These are phyloP conservation scores for Suillus clintonianus DNA, from an alignment of 768 basidiomycete genomes.

Conservation along the genomic window DNA sequence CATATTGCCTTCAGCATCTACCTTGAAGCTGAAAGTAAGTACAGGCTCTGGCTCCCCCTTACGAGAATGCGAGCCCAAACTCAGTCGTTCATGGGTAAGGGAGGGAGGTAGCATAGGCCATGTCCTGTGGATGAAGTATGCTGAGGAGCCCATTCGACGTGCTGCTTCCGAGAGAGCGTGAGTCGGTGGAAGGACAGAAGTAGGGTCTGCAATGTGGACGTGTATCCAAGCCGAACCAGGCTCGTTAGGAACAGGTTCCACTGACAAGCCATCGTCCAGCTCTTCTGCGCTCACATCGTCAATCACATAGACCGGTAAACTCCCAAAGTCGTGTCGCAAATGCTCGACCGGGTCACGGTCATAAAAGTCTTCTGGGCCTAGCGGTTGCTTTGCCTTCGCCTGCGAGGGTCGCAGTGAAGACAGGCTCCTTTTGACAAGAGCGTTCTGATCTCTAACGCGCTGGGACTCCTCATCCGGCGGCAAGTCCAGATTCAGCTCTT, in stretches of 20 bases:
- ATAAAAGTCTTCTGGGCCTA: conserved; percentile 69
- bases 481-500: conserved; percentile 32
- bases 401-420: conserved; percentile 10
- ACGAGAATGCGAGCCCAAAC: conserved; percentile 41
- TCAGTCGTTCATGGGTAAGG: conserved; percentile 51
- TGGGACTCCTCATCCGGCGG: conserved; percentile 27
- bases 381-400: conserved; percentile 27
- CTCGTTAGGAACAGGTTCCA: conserved; percentile 66
- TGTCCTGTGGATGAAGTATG: conserved; percentile 67
- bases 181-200: conserved; percentile 69
- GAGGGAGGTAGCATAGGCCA: conserved; percentile 73
- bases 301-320: conserved; percentile 80
- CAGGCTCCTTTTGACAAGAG: conserved; percentile 21
- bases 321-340: conserved; percentile 85
- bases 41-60: conserved; percentile 51
- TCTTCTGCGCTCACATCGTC: conserved; percentile 82
- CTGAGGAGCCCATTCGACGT: conserved; percentile 45
- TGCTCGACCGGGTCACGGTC: conserved; percentile 62
- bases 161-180: conserved; percentile 67
- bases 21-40: conserved; percentile 78
- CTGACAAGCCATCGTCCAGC: conserved; percentile 90
- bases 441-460: conserved; percentile 33
- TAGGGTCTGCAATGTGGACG: conserved; percentile 92
- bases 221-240: conserved; percentile 78
- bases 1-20: conserved; percentile 64